Evolutionary conservation across 1,139 yeast species (phyloP).

Genomic region (Geotrichum restrictum): DNA sequence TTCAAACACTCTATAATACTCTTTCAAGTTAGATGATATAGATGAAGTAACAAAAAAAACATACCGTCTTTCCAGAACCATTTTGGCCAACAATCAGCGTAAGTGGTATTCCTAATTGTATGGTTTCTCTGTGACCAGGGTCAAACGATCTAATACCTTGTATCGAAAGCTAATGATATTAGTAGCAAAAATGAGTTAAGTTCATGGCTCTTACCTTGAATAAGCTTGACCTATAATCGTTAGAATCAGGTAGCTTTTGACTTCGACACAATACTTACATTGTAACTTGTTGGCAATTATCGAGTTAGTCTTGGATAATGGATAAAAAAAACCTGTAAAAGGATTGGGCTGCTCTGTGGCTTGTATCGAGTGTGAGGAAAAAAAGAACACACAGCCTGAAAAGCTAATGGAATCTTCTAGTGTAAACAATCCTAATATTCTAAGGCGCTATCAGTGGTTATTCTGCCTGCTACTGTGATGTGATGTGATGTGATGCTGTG

Average conservation of each 20-base stretch:
- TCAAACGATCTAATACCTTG: constrained; percentile 91
- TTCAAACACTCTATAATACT: constrained; percentile 91
- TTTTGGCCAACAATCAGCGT: constrained; percentile 94
- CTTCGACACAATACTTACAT: background rate
- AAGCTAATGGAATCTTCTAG: too few species aligned
- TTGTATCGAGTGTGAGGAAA: too few species aligned
- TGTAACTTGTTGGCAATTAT: too few species aligned
- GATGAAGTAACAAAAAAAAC: constrained; percentile 20
- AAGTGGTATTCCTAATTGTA: constrained; percentile 84
- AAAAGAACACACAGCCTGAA: too few species aligned
- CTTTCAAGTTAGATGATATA: constrained; percentile 18
- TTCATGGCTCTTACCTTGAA: constrained; percentile 28
- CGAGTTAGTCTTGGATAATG: too few species aligned
- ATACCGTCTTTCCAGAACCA: constrained; percentile 91
- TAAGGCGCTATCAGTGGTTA: too few species aligned
- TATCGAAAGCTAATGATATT: constrained; percentile 56
- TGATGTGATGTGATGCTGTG: too few species aligned
- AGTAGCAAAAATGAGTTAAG: background rate
- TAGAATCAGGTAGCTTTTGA: background rate
- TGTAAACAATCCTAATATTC: too few species aligned
- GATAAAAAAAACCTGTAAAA: too few species aligned
- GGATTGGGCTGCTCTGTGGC: too few species aligned
- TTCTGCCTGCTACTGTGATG: too few species aligned
- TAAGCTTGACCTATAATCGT: constrained; percentile 33
- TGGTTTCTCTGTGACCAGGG: constrained; percentile 74